Evolutionary conservation across 208 protist species (phyloP).

Genomic region (Borovskyia barvae): DNA sequence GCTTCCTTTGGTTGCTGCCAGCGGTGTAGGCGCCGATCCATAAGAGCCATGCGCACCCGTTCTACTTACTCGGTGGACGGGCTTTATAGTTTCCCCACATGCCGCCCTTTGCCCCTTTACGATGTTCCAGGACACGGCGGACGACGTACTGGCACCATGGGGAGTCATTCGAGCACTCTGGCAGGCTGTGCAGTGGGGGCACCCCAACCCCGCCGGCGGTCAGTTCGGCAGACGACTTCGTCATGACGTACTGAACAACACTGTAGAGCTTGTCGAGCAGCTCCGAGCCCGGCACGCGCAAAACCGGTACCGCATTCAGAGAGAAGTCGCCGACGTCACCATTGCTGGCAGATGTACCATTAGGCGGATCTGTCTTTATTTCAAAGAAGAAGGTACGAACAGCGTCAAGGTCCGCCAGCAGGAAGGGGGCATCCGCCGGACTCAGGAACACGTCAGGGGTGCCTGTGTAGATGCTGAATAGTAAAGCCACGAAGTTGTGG

Average conservation of each 20-base stretch:
- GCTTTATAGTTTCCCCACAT: constrained; percentile 21
- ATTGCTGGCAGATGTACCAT: not conserved
- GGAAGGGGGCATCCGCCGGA: constrained; percentile 30
- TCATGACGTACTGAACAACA: constrained; percentile 60
- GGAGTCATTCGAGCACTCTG: constrained; percentile 38
- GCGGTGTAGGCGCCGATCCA: no score
- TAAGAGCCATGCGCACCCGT: no score
- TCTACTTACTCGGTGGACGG: constrained; percentile 1
- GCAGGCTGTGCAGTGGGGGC: constrained; percentile 46
- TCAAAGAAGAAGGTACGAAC: constrained; percentile 33
- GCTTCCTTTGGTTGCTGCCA: no score
- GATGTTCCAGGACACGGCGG: constrained; percentile 46
- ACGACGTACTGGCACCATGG: constrained; percentile 73
- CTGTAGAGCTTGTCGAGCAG: constrained; percentile 41
- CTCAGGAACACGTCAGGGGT: constrained; percentile 36
- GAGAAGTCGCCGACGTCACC: not conserved
- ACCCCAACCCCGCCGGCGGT: constrained; percentile 46
- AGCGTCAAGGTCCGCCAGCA: constrained; percentile 37
- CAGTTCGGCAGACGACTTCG: constrained; percentile 41
- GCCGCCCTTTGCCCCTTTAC: constrained; percentile 33
- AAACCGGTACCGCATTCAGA: not conserved
- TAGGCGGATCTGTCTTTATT: not conserved
- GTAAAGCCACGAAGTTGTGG: constrained; percentile 34
- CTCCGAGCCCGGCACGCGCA: constrained; percentile 8
- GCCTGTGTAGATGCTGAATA: constrained; percentile 47